phyloP scores from a whole-genome alignment of 2,329 filamentous ascomycete genomes.

The Talaromyces albobiverticillius region DNA sequence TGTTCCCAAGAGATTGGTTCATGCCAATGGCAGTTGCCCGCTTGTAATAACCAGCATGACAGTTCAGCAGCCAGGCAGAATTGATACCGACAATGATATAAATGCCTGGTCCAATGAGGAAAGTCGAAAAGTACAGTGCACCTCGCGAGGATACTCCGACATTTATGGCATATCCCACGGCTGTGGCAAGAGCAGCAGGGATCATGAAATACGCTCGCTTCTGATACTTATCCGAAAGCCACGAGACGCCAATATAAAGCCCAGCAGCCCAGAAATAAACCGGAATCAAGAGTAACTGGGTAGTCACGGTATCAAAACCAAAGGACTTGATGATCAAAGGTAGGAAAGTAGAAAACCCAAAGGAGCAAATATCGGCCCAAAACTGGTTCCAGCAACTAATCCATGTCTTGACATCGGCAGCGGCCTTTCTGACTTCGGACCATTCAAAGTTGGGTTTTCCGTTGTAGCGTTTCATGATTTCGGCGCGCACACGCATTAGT shows the following conservation, averaged over 20 bases:
- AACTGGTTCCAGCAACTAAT: slow-evolving; percentile 40
- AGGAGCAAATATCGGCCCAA: slow-evolving; percentile 44
- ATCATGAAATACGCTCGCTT: slow-evolving; percentile 17
- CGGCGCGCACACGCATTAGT: slow-evolving; percentile 43
- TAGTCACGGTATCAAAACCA: slow-evolving; percentile 42
- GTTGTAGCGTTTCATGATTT: slow-evolving; percentile 25
- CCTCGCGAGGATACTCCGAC: slow-evolving; percentile 13
- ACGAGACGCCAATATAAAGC: slow-evolving; percentile 15
- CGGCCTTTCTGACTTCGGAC: slow-evolving; percentile 29
- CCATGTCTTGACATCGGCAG: slow-evolving; percentile 10
- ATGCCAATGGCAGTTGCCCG: too few species aligned
- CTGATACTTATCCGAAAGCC: slow-evolving; percentile 15
- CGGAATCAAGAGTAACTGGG: slow-evolving; percentile 16
- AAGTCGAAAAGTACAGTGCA: slow-evolving; percentile 17
- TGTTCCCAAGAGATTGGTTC: too few species aligned
- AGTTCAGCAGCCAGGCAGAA: too few species aligned
- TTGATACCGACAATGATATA: too few species aligned
- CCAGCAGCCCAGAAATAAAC: slow-evolving; percentile 18
- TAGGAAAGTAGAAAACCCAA: slow-evolving; percentile 52
- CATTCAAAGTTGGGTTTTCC: slow-evolving; percentile 43
- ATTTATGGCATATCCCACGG: slow-evolving; percentile 16
- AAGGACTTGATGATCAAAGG: slow-evolving; percentile 50
- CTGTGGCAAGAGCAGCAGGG: slow-evolving; percentile 14
- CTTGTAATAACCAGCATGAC: too few species aligned
- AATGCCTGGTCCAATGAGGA: background rate